phyloP scores from a whole-genome alignment of 129 eudicot species.

The Chrysanthemum makinoi region DNA sequence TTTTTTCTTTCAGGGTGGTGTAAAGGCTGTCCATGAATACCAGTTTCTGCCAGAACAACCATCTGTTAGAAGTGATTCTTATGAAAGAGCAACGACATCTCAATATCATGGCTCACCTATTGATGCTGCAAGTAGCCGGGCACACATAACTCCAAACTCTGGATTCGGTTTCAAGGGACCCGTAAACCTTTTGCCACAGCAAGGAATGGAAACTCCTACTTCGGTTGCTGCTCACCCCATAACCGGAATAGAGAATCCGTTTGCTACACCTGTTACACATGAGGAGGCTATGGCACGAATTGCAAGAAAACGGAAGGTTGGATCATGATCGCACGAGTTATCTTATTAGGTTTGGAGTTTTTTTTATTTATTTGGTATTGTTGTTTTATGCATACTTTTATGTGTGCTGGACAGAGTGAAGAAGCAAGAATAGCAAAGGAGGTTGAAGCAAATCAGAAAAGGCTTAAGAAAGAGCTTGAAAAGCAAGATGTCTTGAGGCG shows the following conservation, averaged over 20 bases:
- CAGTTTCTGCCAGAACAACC: constrained; percentile 96
- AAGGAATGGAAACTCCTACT: constrained; percentile 38
- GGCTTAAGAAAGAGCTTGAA: constrained; percentile 84
- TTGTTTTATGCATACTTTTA: constrained; percentile 7
- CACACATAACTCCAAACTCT: constrained; percentile 28
- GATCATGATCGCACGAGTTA: background rate
- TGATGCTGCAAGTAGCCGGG: constrained; percentile 42
- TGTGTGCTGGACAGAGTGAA: constrained; percentile 52
- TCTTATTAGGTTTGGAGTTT: background rate
- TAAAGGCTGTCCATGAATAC: constrained; percentile 63
- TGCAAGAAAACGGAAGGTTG: constrained; percentile 88
- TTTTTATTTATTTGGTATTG: background rate
- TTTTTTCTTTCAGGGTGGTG: constrained; percentile 42
- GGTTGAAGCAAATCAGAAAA: constrained; percentile 89
- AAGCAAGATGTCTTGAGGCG: constrained; percentile 82
- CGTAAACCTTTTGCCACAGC: constrained; percentile 46
- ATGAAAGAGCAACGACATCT: constrained; percentile 58
- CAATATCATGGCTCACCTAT: constrained; percentile 60
- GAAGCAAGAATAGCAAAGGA: constrained; percentile 89
- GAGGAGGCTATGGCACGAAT: constrained; percentile 61
- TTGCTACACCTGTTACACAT: constrained; percentile 43
- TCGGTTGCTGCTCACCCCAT: constrained; percentile 50
- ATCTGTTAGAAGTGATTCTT: constrained; percentile 59
- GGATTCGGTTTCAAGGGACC: constrained; percentile 50
- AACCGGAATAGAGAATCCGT: constrained; percentile 51